These are phyloP conservation scores for Fraxinus floribunda DNA, from an alignment of 305 asterid species.

Conservation along the genomic window DNA sequence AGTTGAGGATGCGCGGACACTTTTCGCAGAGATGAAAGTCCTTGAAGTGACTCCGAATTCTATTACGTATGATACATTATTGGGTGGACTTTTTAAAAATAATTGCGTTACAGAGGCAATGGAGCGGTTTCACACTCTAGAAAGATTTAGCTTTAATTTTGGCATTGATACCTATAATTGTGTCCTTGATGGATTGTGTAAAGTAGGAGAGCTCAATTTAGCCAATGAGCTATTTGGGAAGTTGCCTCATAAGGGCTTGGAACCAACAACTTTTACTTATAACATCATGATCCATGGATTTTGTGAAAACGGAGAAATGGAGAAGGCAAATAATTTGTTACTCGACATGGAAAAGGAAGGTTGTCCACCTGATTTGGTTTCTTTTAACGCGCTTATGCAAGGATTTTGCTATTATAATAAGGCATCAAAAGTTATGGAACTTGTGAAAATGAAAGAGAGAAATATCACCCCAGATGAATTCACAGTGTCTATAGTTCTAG, in stretches of 20 bases:
- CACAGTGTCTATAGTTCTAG: constrained; percentile 50
- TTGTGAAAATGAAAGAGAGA: constrained; percentile 54
- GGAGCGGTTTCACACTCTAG: constrained; percentile 46
- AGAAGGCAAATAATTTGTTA: constrained; percentile 24
- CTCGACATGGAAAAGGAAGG: neutral
- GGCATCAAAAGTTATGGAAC: constrained; percentile 41
- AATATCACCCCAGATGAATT: constrained; percentile 45
- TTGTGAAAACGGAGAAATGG: constrained; percentile 54
- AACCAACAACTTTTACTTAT: constrained; percentile 42
- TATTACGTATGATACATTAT: constrained; percentile 45
- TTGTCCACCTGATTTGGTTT: constrained; percentile 23
- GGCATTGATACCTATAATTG: constrained; percentile 38
- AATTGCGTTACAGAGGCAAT: constrained; percentile 49
- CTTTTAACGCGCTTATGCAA: constrained; percentile 57
- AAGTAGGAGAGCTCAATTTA: constrained; percentile 43
- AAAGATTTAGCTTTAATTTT: constrained; percentile 41
- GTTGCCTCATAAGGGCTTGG: constrained; percentile 49
- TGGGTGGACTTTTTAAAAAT: constrained; percentile 66
- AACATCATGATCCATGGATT: constrained; percentile 64
- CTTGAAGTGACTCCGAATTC: constrained; percentile 37
- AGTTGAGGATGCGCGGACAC: constrained; percentile 39
- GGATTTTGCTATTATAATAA: constrained; percentile 50
- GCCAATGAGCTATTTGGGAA: constrained; percentile 47
- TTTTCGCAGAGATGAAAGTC: constrained; percentile 43
- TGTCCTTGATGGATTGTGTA: constrained; percentile 63